Evolutionary conservation across 2,329 filamentous ascomycete species (phyloP), one percentile per base, ranked within the genome.

Genomic region (Xylariaceae sp.): DNA sequence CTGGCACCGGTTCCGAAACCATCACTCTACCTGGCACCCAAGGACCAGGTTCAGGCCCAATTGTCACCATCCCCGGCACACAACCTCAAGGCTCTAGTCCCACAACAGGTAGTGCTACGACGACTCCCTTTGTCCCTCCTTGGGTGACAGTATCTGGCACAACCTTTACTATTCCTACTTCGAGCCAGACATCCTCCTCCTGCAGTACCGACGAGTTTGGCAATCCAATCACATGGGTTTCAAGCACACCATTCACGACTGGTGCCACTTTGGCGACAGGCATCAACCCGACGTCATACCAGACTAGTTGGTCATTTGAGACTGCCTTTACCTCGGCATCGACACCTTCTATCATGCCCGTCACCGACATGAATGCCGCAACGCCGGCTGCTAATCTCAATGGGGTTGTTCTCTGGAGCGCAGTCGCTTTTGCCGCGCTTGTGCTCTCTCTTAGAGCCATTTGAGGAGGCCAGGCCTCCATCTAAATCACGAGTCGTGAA

Each of bases 121-220:
- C 27, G 16, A 44, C 35, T 22, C 33, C 40, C 12, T 37, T 20
- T 23, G 20, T 2, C 12, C 42, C 48, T n/a, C 40, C 22, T 25
- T 47, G 50, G 45, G 45, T 19, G 20, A 47, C 48, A 37, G 20
- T 17, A 17, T 37, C 50, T 12, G 48, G 48, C 36, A 48, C 44
- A 5, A 45, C 34, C 14, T 36, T 36, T 37, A 22, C 40, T 10
- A 32, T 29, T 3, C 32, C 16, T 16, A 22, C 37, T 35, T 22
- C 22, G 16, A 17, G 39, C 21, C 20, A 40, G n/a, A 7, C 34
- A 21, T 47, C 50, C 22, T 49, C 50, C 10, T 44, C 48, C 19
- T 53, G 50, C 32, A 53, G 48, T 14, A 53, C 50, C 20, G 45
- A 42, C 38, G 43, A 47, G 14, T 53, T 44, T 22, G 51, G 45